Evolutionary conservation across 148 eudicot species (phyloP).

Genomic region (Pharnaceum exiguum): DNA sequence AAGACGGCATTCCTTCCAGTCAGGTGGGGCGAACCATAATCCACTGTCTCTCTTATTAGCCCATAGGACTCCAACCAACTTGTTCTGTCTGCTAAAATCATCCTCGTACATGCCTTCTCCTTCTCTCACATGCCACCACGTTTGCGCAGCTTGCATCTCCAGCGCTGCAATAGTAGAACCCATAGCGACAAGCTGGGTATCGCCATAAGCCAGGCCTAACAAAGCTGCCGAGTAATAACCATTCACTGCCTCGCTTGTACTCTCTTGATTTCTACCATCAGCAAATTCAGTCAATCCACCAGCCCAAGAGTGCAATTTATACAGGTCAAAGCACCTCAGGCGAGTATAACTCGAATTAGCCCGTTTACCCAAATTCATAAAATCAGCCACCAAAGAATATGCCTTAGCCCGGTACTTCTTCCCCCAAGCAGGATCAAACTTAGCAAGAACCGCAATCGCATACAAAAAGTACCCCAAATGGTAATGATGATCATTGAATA

Average conservation of each 20-base stretch:
- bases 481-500: constrained; percentile 86
- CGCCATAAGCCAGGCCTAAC: constrained; percentile 91
- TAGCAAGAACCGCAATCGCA: constrained; percentile 84
- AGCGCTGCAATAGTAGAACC: constrained; percentile 66
- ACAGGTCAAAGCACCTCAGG: constrained; percentile 82
- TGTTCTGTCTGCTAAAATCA: constrained; percentile 48
- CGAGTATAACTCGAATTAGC: constrained; percentile 44
- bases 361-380: constrained; percentile 61
- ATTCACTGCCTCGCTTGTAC: constrained; percentile 87
- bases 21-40: constrained; percentile 88
- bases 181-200: constrained; percentile 53
- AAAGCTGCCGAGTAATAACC: constrained; percentile 86
- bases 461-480: constrained; percentile 85
- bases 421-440: constrained; percentile 89
- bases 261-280: constrained; percentile 88
- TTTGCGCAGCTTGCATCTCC: constrained; percentile 72
- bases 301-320: constrained; percentile 95
- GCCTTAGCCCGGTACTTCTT: constrained; percentile 72
- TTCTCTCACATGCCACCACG: constrained; percentile 85
- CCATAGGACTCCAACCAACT: constrained; percentile 76
- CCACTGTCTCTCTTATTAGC: constrained; percentile 73
- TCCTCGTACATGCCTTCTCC: constrained; percentile 48
- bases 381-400: constrained; percentile 77
- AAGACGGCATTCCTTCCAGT: constrained; percentile 69
- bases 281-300: constrained; percentile 82